phyloP scores from a whole-genome alignment of 495 filamentous ascomycete species.

The Amorphotheca resinae region DNA sequence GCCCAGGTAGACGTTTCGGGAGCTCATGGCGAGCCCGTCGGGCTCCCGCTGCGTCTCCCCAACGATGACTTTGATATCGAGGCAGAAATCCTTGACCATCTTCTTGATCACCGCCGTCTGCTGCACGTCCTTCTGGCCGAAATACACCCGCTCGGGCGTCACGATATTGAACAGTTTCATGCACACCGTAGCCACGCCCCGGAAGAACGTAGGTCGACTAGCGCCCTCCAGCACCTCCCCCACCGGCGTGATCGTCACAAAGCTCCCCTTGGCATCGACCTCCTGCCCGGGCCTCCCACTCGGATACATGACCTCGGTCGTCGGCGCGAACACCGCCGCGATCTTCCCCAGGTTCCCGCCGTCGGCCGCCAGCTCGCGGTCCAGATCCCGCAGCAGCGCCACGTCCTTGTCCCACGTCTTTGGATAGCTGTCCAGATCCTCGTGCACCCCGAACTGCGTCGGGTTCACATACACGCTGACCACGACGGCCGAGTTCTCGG shows the following conservation, averaged over 20 bases:
- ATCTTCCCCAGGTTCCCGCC: conserved; percentile 50
- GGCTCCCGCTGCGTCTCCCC: conserved; percentile 61
- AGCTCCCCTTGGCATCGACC: conserved; percentile 64
- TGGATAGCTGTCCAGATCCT: conserved; percentile 80
- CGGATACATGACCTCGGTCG: conserved; percentile 77
- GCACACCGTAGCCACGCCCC: conserved; percentile 91
- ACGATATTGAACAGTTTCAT: conserved; percentile 96
- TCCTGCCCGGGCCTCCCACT: conserved; percentile 71
- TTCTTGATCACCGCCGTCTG: conserved; percentile 83
- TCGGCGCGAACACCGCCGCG: conserved; percentile 74
- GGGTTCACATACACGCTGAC: conserved; percentile 93
- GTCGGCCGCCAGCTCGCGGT: conserved; percentile 54
- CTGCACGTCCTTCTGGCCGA: conserved; percentile 97
- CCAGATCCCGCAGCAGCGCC: conserved; percentile 49
- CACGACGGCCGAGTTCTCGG: conserved; percentile 72
- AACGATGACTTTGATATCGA: conserved; percentile 65
- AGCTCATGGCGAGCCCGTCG: conserved; percentile 89
- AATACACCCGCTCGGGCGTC: conserved; percentile 78
- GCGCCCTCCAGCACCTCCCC: conserved; percentile 69
- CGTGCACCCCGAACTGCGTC: conserved; percentile 84
- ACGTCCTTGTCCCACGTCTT: conserved; percentile 78
- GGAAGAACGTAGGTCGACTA: conserved; percentile 86
- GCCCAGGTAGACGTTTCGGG: conserved; percentile 87
- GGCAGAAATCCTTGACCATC: conserved; percentile 77
- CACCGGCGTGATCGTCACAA: conserved; percentile 85